A percentile compares a stretch with the other conserved stretches of the same genome.
phyloP scores from a whole-genome alignment of 2,329 filamentous ascomycete species.

The Pseudocercospora fijiensis region DNA sequence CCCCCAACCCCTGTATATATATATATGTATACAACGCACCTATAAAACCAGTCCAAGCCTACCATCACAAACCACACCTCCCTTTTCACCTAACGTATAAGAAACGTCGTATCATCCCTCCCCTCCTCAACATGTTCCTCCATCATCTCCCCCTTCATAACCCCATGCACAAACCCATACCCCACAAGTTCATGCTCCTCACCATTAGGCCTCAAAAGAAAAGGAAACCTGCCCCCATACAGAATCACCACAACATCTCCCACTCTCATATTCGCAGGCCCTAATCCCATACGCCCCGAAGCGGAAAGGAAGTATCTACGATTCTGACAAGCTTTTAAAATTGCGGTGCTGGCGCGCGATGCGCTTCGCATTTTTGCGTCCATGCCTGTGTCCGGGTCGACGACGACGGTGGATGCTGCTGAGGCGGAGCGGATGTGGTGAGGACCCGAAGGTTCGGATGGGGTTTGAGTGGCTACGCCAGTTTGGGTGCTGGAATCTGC shows the following conservation, averaged over 20 bases:
- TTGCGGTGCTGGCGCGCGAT: neutral
- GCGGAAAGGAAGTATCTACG: neutral
- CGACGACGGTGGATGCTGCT: neutral
- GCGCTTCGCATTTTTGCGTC: neutral
- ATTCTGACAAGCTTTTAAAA: neutral
- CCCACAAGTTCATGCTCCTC: neutral
- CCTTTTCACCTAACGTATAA: neutral
- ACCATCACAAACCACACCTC: neutral
- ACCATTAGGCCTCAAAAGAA: neutral
- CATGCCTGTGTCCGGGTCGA: constrained; percentile 2
- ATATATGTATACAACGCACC: too few species aligned
- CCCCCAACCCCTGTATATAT: neutral
- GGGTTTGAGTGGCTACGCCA: neutral
- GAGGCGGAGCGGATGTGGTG: neutral
- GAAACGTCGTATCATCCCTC: neutral
- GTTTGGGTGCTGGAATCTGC: constrained; percentile 1
- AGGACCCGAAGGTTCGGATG: neutral
- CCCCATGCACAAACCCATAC: neutral
- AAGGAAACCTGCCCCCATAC: neutral
- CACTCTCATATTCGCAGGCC: neutral
- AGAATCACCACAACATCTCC: neutral
- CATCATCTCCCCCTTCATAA: constrained; percentile 2
- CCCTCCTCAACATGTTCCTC: constrained; percentile 5
- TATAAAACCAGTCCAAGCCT: neutral
- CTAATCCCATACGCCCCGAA: neutral